phyloP scores from a whole-genome alignment of 345 rosid species.

The Corymbia maculata region DNA sequence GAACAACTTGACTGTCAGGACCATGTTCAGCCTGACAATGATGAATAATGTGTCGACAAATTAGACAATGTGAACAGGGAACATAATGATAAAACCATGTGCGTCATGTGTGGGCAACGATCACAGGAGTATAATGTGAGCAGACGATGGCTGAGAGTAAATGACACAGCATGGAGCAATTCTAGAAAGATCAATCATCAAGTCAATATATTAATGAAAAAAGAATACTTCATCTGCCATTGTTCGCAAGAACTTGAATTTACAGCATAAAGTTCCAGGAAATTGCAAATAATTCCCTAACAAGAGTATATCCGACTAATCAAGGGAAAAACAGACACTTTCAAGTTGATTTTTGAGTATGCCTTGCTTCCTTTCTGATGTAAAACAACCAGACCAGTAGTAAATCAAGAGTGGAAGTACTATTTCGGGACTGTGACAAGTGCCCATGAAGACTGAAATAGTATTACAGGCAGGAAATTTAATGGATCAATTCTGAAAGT shows the following conservation, averaged over 20 bases:
- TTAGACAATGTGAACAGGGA: not conserved
- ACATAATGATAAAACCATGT: not conserved
- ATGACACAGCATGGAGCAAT: not conserved
- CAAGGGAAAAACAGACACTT: not conserved
- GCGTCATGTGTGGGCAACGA: not conserved
- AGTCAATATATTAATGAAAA: not conserved
- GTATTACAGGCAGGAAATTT: not conserved
- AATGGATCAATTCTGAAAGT: not conserved
- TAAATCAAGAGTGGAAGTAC: not conserved
- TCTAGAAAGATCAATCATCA: not conserved
- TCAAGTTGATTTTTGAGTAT: not conserved
- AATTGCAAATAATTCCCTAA: not conserved
- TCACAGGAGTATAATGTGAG: not conserved
- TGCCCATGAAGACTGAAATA: not conserved
- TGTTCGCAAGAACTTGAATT: not conserved
- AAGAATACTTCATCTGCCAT: not conserved
- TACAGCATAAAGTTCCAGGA: not conserved
- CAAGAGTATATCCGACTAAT: not conserved
- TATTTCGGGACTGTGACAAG: not conserved
- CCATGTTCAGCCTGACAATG: slow-evolving; percentile 87
- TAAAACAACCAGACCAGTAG: not conserved
- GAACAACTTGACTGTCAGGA: slow-evolving; percentile 96
- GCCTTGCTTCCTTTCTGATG: not conserved
- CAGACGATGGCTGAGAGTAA: not conserved
- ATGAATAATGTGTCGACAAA: not conserved